Percentiles rank a stretch among this genome's conserved stretches.
Evolutionary conservation across 2,329 filamentous ascomycete species (phyloP).

Genomic region (Piedraia hortae): DNA sequence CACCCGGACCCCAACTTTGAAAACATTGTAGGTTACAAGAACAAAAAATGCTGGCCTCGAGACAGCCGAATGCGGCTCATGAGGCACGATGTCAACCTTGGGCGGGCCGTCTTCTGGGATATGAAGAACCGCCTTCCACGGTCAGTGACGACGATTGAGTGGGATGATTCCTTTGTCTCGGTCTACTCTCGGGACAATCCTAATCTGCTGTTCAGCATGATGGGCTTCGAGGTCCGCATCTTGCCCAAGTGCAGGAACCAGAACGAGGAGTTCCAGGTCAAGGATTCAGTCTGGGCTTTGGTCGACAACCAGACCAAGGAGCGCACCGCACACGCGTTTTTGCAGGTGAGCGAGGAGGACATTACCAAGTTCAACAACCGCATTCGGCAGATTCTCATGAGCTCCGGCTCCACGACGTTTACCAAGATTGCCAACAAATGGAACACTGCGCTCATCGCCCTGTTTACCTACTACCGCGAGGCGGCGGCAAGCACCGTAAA

Average conservation of each 20-base stretch:
- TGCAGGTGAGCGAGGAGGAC: constrained; percentile 93
- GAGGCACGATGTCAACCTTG: constrained; percentile 94
- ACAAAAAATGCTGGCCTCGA: constrained; percentile 97
- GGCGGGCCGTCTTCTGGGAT: constrained; percentile 95
- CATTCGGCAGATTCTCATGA: constrained; percentile 96
- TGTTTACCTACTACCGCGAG: constrained; percentile 97
- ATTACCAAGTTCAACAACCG: constrained; percentile 98
- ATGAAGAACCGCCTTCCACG: constrained; percentile 86
- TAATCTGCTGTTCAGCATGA: constrained; percentile 93
- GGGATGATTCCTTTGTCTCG: constrained; percentile 95
- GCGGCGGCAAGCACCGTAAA: constrained; percentile 88
- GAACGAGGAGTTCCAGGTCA: constrained; percentile 88
- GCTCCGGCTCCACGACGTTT: constrained; percentile 94
- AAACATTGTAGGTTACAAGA: constrained; percentile 95
- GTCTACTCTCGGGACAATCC: constrained; percentile 97
- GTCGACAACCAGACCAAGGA: constrained; percentile 94
- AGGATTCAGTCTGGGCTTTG: constrained; percentile 94
- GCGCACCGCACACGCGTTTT: constrained; percentile 84
- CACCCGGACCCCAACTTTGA: constrained; percentile 98
- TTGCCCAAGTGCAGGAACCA: constrained; percentile 83
- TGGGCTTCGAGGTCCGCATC: constrained; percentile 87
- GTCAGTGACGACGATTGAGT: constrained; percentile 90
- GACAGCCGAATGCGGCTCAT: constrained; percentile 95
- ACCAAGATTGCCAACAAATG: constrained; percentile 99
- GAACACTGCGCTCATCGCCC: constrained; percentile 89